A percentile compares a stretch with the other conserved stretches of the same genome.
Conservation (phyloP, 108 stramenopile genomes). For the Phaeodactylum tricornutum region DNA sequence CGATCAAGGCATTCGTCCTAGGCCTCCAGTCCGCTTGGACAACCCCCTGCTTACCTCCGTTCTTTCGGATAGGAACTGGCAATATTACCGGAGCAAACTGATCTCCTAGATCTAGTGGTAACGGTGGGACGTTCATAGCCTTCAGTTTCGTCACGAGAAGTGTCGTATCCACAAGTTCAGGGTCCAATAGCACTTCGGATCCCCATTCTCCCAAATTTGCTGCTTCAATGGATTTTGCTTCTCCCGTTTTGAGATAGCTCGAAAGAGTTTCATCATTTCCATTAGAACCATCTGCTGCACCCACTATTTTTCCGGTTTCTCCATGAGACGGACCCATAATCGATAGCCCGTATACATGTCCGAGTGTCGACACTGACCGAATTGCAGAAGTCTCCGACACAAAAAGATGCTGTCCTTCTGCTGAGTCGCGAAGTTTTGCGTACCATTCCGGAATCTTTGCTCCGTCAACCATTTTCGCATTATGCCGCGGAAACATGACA, state of each 20-base stretch:
- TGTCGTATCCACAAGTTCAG: conserved; percentile 44
- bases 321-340: conserved; percentile 27
- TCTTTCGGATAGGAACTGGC: background rate
- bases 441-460: conserved; percentile 34
- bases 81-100: too few species aligned
- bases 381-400: conserved; percentile 25
- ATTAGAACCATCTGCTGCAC: background rate
- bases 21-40: conserved; percentile 40
- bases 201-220: conserved; percentile 75
- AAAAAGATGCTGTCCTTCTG: background rate
- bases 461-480: background rate
- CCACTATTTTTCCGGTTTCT: conserved; percentile 7
- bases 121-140: conserved; percentile 61
- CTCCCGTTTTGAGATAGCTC: background rate
- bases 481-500: conserved; percentile 36
- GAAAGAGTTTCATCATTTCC: background rate
- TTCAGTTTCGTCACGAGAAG: conserved; percentile 50
- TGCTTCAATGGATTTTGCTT: conserved; percentile 42
- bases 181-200: conserved; percentile 51
- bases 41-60: background rate
- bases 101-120: conserved; percentile 41
- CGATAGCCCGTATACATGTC: conserved; percentile 43
- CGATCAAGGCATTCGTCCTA: conserved; percentile 73
- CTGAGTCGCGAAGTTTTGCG: conserved; percentile 11
- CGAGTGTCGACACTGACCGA: conserved; percentile 32